Conservation (phyloP, 345 rosid genomes). For the Salix caprea region DNA sequence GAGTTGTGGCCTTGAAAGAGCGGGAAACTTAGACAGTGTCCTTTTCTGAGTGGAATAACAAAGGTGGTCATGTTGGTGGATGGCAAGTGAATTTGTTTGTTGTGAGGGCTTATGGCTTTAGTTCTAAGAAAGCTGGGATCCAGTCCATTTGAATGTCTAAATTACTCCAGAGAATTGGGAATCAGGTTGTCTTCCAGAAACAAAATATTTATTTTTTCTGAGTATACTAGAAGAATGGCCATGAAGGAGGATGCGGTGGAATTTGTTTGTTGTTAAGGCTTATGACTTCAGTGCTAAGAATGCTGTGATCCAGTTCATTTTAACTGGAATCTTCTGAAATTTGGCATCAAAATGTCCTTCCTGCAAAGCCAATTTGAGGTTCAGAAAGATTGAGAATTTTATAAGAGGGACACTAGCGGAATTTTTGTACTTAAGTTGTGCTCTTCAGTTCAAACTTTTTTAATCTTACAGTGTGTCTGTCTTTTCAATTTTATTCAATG, state of each 20-base stretch:
- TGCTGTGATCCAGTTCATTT: neutral
- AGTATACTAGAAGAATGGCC: neutral
- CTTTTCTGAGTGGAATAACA: neutral
- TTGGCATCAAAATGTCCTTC: neutral
- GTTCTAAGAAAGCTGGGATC: neutral
- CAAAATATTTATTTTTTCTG: neutral
- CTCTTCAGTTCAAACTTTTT: slow-evolving; percentile 7
- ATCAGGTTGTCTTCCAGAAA: neutral
- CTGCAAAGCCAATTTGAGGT: slow-evolving; percentile 1
- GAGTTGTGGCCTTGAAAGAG: neutral
- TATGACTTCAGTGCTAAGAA: neutral
- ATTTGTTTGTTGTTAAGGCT: neutral
- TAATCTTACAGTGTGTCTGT: neutral
- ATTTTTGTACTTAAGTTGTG: neutral
- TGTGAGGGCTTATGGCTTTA: neutral
- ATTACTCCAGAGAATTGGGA: neutral
- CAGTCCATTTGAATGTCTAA: neutral
- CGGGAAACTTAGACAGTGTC: neutral
- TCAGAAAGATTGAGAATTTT: neutral
- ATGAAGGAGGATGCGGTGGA: neutral
- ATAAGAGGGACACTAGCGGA: neutral
- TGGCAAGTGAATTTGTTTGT: neutral
- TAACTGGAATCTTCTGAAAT: neutral
- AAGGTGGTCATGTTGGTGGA: neutral
- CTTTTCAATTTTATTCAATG: neutral